Evolutionary conservation across 176 grass and related monocot genomes (phyloP), one percentile per base, ranked within the genome.

Genomic region (Triticum dicoccoides): DNA sequence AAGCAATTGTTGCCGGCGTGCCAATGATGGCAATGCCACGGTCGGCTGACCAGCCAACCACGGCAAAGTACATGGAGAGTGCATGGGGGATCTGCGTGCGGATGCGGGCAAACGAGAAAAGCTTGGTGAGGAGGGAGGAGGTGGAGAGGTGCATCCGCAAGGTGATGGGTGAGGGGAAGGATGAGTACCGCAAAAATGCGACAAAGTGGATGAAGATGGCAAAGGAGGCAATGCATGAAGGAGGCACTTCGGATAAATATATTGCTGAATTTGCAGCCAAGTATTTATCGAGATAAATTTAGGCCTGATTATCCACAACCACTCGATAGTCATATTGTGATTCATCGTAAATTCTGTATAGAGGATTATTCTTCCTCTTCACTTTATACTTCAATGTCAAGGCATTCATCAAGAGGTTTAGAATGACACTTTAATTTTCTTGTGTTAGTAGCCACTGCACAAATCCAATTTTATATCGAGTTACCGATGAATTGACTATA

Each of bases 21-120:
- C 86, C 89, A 9, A 61, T 91, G 76, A 76, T 91, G 3, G 64
- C 56, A 38, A 41, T 89, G 63, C 89, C 86, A 10, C 68, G 80
- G 0, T 93, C 67, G 83, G 76, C 92, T 0, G 92, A 94, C 75
- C 89, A 94, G 56, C 68, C 65, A 3, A 91, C 62, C 44, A 79
- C 37, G 12, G 73, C 87, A 2, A 89, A 73, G 61, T 94, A 94
- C 8, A 13, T 35, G 34, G 34, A 35, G 34, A 35, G 34, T 35
- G 34, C 34, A 6, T 35, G 34, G 34, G 5, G 34, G 5, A 63
- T 87, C 4, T 89, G 92, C 1, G 42, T 89, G 14, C 45, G 65
- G 18, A 41, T 35, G 58, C 61, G 17, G 34, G 20, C 3, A 2
- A 63, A 56, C 0, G 10, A 68, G 8, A 85, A 82, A 2, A 69